phyloP scores from a whole-genome alignment of 192 early-diverging fungal species.

The Entomortierella chlamydospora region DNA sequence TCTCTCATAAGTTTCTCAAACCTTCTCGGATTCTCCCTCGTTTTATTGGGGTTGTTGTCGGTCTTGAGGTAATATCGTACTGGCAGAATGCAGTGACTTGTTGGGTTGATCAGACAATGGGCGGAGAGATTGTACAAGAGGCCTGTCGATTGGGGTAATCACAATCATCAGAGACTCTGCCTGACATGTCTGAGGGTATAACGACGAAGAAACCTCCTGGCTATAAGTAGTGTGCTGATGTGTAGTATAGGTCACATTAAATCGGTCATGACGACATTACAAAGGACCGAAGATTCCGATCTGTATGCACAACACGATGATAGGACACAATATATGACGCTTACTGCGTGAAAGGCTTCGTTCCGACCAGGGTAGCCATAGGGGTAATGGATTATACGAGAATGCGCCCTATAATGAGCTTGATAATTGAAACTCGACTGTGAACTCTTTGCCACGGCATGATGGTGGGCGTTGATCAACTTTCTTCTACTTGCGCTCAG shows the following conservation, averaged over 20 bases:
- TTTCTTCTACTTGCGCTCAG: background rate
- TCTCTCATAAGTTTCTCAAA: background rate
- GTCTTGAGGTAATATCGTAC: background rate
- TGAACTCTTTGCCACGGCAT: slow-evolving; percentile 47
- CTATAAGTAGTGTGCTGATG: slow-evolving; percentile 45
- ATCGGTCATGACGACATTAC: slow-evolving; percentile 46
- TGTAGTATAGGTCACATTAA: slow-evolving; percentile 44
- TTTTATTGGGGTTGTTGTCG: background rate
- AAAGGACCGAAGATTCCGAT: slow-evolving; percentile 36
- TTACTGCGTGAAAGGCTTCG: slow-evolving; percentile 47
- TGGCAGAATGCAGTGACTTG: background rate
- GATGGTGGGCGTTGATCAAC: slow-evolving; percentile 34
- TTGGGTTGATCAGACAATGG: background rate
- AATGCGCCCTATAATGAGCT: slow-evolving; percentile 41
- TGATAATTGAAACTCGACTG: slow-evolving; percentile 24
- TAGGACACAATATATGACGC: slow-evolving; percentile 20
- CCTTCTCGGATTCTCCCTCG: background rate
- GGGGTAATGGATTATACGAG: slow-evolving; percentile 38
- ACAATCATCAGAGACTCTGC: background rate
- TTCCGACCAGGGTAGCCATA: slow-evolving; percentile 38
- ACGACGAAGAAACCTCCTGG: background rate
- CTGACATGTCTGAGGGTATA: background rate
- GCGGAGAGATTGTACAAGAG: background rate
- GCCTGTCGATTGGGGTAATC: background rate
- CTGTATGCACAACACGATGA: slow-evolving; percentile 44